Evolutionary conservation across 179 eudicot species (phyloP).

Genomic region (Beta lomatogona): DNA sequence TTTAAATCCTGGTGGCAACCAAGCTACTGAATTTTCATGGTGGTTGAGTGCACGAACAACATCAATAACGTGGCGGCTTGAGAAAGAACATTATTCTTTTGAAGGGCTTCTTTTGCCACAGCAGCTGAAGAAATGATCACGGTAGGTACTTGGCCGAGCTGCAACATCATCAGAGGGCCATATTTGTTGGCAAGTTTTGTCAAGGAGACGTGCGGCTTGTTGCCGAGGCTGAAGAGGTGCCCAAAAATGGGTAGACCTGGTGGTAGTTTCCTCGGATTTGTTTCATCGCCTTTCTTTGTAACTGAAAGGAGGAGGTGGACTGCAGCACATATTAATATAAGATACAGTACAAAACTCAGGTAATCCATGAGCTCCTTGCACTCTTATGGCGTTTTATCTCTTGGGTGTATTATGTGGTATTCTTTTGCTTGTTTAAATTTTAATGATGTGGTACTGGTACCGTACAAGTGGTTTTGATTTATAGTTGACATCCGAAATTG

Average conservation of each 20-base stretch:
- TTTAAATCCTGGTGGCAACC: conserved; percentile 11
- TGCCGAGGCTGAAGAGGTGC: conserved; percentile 34
- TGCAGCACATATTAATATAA: conserved; percentile 28
- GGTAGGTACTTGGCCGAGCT: conserved; percentile 23
- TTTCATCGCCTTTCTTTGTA: not conserved
- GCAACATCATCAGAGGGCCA: conserved; percentile 27
- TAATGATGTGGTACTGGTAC: too few species aligned
- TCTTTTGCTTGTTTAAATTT: too few species aligned
- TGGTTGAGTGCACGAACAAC: conserved; percentile 25
- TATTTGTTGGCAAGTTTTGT: conserved; percentile 24
- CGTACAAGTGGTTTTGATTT: too few species aligned
- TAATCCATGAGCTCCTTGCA: conserved; percentile 17
- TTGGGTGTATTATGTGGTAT: too few species aligned
- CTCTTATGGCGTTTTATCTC: too few species aligned
- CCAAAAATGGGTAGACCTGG: conserved; percentile 32
- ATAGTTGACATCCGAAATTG: too few species aligned
- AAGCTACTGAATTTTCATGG: conserved; percentile 24
- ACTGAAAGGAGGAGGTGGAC: conserved; percentile 19
- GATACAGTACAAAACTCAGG: conserved; percentile 16
- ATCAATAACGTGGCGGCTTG: conserved; percentile 20
- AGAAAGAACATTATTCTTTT: conserved; percentile 24
- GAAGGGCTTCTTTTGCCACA: conserved; percentile 30
- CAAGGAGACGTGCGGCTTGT: conserved; percentile 31
- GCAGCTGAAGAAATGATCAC: conserved; percentile 30
- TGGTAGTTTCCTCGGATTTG: conserved; percentile 19